Conservation (phyloP, 352 stramenopile genomes). For the Phytophthora sansomeana region DNA sequence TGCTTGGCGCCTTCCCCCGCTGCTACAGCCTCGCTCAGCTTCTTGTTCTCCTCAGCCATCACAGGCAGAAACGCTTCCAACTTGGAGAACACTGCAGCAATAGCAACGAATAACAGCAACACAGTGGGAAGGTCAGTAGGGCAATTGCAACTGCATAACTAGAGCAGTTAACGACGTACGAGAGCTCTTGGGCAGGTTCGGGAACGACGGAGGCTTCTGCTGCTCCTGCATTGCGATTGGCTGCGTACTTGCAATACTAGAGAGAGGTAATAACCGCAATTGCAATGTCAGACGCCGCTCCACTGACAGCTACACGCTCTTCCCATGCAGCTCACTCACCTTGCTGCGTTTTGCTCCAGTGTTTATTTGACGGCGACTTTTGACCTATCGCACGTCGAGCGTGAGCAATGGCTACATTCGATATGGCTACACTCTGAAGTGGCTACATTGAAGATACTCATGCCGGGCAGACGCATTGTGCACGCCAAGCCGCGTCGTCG, state of each 20-base stretch:
- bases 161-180: conserved; percentile 38
- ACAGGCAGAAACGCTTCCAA: conserved; percentile 78
- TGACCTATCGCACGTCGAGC: no score
- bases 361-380: no score
- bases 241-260: neutral
- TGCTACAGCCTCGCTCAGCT: conserved; percentile 69
- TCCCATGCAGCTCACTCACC: neutral
- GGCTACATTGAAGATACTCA: conserved; percentile 1
- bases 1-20: conserved; percentile 65
- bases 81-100: conserved; percentile 65
- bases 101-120: neutral
- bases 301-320: no score
- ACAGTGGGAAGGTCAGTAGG: neutral
- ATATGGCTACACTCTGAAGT: conserved; percentile 18
- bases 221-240: conserved; percentile 23
- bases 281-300: no score
- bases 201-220: conserved; percentile 51
- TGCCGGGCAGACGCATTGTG: conserved; percentile 11
- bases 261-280: no score
- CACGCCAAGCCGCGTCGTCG: conserved; percentile 20
- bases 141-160: neutral
- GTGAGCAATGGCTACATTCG: no score
- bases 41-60: conserved; percentile 82
- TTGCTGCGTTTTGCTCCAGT: no score
- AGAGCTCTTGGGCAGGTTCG: conserved; percentile 66